Evolutionary conservation across 164 flowering plant genomes (phyloP).

Genomic region (Platanus orientalis): DNA sequence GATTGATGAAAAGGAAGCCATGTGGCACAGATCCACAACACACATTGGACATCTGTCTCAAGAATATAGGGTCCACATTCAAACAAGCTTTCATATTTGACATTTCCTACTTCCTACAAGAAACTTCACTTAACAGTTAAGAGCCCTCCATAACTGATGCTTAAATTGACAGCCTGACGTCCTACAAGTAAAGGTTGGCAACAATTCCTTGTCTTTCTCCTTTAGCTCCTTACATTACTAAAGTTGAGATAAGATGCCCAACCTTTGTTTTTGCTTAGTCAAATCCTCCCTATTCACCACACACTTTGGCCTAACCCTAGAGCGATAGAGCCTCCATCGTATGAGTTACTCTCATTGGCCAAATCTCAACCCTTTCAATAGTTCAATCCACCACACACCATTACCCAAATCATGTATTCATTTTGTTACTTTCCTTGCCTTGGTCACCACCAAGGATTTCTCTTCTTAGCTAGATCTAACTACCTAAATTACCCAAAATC

Average conservation of each 20-base stretch:
- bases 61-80: conserved; percentile 2
- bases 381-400: conserved; percentile 6
- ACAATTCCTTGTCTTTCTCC: conserved; percentile 22
- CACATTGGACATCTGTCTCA: background rate
- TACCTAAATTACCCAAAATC: too few species aligned
- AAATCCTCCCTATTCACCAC: background rate
- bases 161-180: conserved; percentile 33
- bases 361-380: conserved; percentile 1
- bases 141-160: conserved; percentile 29
- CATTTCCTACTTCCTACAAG: conserved; percentile 2
- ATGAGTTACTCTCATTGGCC: too few species aligned
- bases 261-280: background rate
- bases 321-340: too few species aligned
- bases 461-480: too few species aligned
- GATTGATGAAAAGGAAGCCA: background rate
- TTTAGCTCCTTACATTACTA: conserved; percentile 10
- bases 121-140: conserved; percentile 51
- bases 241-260: conserved; percentile 9
- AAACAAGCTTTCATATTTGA: background rate
- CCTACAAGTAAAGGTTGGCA: conserved; percentile 41
- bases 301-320: conserved; percentile 13
- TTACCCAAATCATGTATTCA: too few species aligned
- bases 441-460: too few species aligned
- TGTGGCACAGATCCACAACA: conserved; percentile 13
- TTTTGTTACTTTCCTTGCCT: too few species aligned